These are phyloP conservation scores for Closterium sp. DNA, from an alignment of 139 green algal genomes.

Conservation along the genomic window DNA sequence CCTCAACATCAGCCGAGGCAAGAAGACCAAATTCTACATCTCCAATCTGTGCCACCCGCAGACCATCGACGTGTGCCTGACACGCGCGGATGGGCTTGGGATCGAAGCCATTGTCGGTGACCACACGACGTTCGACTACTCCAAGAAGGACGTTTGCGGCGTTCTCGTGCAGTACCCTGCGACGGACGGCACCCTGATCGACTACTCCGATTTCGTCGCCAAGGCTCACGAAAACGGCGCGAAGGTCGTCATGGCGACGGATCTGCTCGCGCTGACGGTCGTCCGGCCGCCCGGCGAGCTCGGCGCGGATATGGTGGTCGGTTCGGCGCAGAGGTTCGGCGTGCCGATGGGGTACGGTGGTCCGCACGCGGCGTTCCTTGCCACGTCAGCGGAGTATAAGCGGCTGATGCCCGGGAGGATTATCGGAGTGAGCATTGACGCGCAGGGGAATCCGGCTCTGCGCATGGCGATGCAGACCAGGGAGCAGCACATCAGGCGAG, in stretches of 20 bases:
- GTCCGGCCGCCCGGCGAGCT: constrained; percentile 93
- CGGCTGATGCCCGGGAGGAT: constrained; percentile 93
- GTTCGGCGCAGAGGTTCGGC: constrained; percentile 92
- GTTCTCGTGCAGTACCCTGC: constrained; percentile 96
- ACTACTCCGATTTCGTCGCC: constrained; percentile 73
- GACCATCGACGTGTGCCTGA: constrained; percentile 93
- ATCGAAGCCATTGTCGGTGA: constrained; percentile 77
- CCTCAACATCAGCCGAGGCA: constrained; percentile 83
- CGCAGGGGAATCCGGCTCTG: constrained; percentile 80
- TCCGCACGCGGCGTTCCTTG: constrained; percentile 96
- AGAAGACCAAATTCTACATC: constrained; percentile 96
- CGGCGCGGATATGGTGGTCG: constrained; percentile 96
- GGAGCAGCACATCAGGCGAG: constrained; percentile 99
- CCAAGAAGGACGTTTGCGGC: constrained; percentile 88
- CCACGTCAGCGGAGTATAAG: constrained; percentile 80
- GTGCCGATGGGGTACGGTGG: constrained; percentile 98
- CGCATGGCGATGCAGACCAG: constrained; percentile 99
- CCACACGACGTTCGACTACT: constrained; percentile 58
- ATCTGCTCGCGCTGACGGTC: constrained; percentile 93
- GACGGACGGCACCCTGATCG: constrained; percentile 84
- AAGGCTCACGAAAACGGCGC: constrained; percentile 50
- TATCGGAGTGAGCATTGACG: constrained; percentile 91
- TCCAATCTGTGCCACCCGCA: constrained; percentile 93
- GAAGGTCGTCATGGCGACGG: constrained; percentile 75
- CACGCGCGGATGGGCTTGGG: constrained; percentile 91